Evolutionary conservation across 2,329 filamentous ascomycete genomes (phyloP), one percentile per base, ranked within the genome.

Genomic region (Diaporthe helianthi): DNA sequence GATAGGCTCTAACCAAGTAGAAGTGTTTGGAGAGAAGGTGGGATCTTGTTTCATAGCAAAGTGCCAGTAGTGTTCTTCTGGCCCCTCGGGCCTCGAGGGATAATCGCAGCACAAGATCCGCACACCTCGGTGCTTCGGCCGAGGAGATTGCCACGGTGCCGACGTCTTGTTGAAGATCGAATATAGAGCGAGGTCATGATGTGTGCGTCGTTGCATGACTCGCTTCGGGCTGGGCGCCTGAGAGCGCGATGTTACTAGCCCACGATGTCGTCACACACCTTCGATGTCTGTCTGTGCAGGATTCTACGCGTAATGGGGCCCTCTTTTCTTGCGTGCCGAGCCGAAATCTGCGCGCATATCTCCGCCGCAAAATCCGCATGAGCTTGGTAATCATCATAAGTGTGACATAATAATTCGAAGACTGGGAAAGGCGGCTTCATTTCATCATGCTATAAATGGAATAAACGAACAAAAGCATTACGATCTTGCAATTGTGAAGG

Each of bases 241-340:
- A n/a, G 38, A 19, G 17, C n/a, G 31, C 29, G 6, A 9, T 3
- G 3, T 9, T 36, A 15, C 36, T 38, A 22, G 19, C 17, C 41
- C 19, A 47, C 19, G 12, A 33, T 61, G 41, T 61, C 58, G 58
- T 61, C 58, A 61, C 36, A 24, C 19, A 10, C 46, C 36, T 46
- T n/a, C 8, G 22, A 22, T 60, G 15, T 60, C 31, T 9, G 15
- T 19, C 10, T 38, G n/a, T n/a, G n/a, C 41, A 61, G 55, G 38
- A 61, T 31, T 61, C 38, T 46, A 29, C 15, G 55, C 41, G 54
- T 60, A 60, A 60, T 60, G 22, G 24, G 44, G 54, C 29, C 54
- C 54, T 60, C 36, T 60, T 44, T 60, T 60, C n/a, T 17, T 17
- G 1, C 2, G 19, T 15, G 7, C n/a, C 1, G 9, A 44, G 29